Base-by-base conservation (phyloP, 1,139 yeast genomes). In the Protomyces lactucae-debilis region DNA sequence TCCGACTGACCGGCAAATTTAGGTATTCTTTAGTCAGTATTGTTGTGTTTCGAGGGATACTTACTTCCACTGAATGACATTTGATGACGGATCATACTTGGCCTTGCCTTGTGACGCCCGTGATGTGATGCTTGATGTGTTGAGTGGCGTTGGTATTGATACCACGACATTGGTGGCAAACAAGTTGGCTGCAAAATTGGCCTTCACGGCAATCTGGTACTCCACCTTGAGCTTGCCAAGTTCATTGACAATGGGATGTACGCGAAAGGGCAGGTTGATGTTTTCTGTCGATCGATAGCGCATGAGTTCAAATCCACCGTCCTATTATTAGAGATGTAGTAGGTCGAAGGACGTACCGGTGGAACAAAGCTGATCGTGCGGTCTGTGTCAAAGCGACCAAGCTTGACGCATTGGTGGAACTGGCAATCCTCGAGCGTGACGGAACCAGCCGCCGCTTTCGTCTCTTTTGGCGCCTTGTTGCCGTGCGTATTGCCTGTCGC, bases 241-340 rank as follows among this genome's bases (percentile, higher is more conserved):
- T 64, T 82, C 84, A 32, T 81, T 79, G 2, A 87, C 82, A 55
- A 80, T 74, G 1, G 95, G 87, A n/a, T 80, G 77, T 12, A 90
- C 81, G 64, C 80, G 79, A 74, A 91, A 88, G 2, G 98, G 99
- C 32, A 89, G 72, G 66, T 82, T 83, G 68, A 85, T 77, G 70
- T 85, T 84, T 70, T 84, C 83, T 1, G 75, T 80, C 64, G 83
- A 81, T 65, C 82, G 82, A 79, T 92, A 92, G 55, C 85, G 79
- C 95, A 93, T 87, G 66, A 93, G 81, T 73, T 91, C 96, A 74
- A 90, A 90, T 65, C 85, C 87, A 0, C 98, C 98, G 76, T 92
- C 98, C 63, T 59, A 43, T 12, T 14, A 36, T 51, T 25, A 32
- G 53, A 6, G 12, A 9, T n/a, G 16, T 37, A 43, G 8, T 21